Evolutionary conservation across 176 grass and related monocot genomes (phyloP), one percentile per base, ranked within the genome.

Genomic region (sorghum (Sorghum bicolor)): DNA sequence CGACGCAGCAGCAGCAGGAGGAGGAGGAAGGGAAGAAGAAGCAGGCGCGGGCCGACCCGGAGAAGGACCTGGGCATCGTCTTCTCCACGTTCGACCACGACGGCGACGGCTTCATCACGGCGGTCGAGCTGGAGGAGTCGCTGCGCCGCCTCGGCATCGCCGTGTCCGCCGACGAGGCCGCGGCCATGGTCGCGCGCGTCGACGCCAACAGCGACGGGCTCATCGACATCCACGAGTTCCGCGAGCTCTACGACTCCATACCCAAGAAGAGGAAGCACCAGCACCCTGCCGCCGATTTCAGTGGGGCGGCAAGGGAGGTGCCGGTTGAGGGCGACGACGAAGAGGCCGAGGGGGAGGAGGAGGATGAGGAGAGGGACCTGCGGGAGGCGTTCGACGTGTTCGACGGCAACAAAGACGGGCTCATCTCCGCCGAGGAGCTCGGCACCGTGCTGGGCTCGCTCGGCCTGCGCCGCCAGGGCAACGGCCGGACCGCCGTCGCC

Each of bases 331-430:
- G n/a, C 5, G 38, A 19, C 0, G 77, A 11, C 10, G 77, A 30
- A 2, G 78, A 76, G 0, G 70, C 34, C 0, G 82, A 77, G 20
- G 67, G 41, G 5, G 71, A 74, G 0, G 87, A 81, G 16, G 89
- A 89, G 45, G 90, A 89, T 8, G 85, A 87, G 9, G 92, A 98
- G 92, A 77, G 78, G 61, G 90, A 95, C 80, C 67, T 98, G 41
- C 88, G 85, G n/a, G 96, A 94, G 78, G 96, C 91, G 38, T 98
- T 98, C 67, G 87, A 89, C 69, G 90, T 98, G 62, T 98, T 98
- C 84, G 96, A 98, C 79, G 88, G 86, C 72, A 95, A 98, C 86
- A 81, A 87, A 77, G 96, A 98, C 28, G 96, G 96, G 13, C 81
- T 94, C 79, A 94, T 98, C 81, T 95, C 91, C 19, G 93, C 91